These are phyloP conservation scores for Amanita inopinata DNA, from an alignment of 768 basidiomycete genomes.

Conservation along the genomic window DNA sequence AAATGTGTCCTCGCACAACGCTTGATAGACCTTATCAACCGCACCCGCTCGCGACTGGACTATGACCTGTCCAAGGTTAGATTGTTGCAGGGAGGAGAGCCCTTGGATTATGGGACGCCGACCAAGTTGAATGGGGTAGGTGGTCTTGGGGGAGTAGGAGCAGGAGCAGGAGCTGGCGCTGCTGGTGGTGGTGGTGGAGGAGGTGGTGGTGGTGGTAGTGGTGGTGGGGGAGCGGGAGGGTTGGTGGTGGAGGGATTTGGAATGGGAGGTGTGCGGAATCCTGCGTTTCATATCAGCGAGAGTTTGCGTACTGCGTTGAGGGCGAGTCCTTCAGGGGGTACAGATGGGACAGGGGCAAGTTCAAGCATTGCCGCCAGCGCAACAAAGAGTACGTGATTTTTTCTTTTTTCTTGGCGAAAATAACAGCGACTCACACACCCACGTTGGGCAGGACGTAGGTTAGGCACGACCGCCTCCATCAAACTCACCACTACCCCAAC, in stretches of 20 bases:
- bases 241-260: neutral
- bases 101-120: constrained; percentile 20
- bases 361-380: constrained; percentile 19
- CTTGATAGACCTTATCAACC: constrained; percentile 37
- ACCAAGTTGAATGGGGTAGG: constrained; percentile 8
- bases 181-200: neutral
- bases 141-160: neutral
- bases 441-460: constrained; percentile 27
- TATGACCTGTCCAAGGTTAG: constrained; percentile 38
- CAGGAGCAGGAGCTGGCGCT: neutral
- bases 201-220: neutral
- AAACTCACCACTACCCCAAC: constrained; percentile 24
- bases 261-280: constrained; percentile 17
- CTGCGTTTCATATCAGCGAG: constrained; percentile 33
- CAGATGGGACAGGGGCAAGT: constrained; percentile 15
- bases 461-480: constrained; percentile 29
- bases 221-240: constrained; percentile 1
- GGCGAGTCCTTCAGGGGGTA: constrained; percentile 21
- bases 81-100: constrained; percentile 38
- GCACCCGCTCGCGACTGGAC: constrained; percentile 40
- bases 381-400: constrained; percentile 29
- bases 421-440: neutral
- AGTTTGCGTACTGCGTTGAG: constrained; percentile 31
- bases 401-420: neutral
- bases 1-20: constrained; percentile 38